These are phyloP conservation scores for Saccharomyces eubayanus DNA, from an alignment of 805 yeast genomes.

Conservation along the genomic window DNA sequence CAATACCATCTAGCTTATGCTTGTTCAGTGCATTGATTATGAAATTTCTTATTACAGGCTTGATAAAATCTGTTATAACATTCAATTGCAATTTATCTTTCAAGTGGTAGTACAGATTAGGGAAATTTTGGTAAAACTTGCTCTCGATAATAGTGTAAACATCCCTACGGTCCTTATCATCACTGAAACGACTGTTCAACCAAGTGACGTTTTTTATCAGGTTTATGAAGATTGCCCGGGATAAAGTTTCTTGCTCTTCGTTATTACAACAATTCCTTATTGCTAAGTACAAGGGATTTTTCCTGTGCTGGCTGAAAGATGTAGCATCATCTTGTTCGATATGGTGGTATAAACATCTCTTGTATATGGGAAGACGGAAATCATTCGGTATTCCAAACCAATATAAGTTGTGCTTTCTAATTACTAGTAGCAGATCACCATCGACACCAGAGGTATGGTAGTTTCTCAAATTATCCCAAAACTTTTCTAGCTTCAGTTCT, in stretches of 20 bases:
- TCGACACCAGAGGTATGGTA: not conserved
- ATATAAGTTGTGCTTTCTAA: slow-evolving; percentile 7
- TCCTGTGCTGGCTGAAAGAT: not conserved
- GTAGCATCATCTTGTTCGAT: not conserved
- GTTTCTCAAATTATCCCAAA: slow-evolving; percentile 8
- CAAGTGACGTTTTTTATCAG: slow-evolving; percentile 2
- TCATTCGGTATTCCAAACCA: slow-evolving; percentile 17
- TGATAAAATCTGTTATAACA: slow-evolving; percentile 9
- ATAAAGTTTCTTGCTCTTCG: slow-evolving; percentile 1
- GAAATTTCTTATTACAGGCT: slow-evolving; percentile 9
- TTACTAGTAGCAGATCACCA: slow-evolving; percentile 7
- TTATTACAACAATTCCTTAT: slow-evolving; percentile 4
- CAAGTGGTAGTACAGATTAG: slow-evolving; percentile 12
- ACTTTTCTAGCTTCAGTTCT: slow-evolving; percentile 3
- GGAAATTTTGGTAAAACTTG: slow-evolving; percentile 4
- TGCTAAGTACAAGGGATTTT: slow-evolving; percentile 1
- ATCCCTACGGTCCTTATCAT: not conserved
- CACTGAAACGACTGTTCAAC: not conserved
- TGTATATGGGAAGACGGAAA: slow-evolving; percentile 7
- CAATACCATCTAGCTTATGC: slow-evolving; percentile 8
- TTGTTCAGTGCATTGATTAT: slow-evolving; percentile 4
- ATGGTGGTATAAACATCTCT: slow-evolving; percentile 6
- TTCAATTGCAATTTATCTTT: slow-evolving; percentile 6
- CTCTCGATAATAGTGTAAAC: slow-evolving; percentile 1
- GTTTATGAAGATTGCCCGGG: slow-evolving; percentile 5